phyloP scores from a whole-genome alignment of 768 basidiomycete species.

The Lactifluus hygrophoroides region DNA sequence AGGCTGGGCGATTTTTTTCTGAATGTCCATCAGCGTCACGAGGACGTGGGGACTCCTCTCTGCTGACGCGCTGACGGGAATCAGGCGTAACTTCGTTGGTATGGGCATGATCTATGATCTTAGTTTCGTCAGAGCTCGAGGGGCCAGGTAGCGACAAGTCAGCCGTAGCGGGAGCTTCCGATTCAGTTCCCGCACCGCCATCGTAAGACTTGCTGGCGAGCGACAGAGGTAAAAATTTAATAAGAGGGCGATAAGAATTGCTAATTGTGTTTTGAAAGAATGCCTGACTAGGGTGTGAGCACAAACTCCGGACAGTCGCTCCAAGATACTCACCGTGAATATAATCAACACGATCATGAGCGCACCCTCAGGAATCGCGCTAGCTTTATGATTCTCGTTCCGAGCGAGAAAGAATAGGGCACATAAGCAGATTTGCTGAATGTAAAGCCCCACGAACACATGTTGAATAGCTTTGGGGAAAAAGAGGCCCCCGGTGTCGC shows the following conservation, averaged over 20 bases:
- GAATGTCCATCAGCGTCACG: neutral
- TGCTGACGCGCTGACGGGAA: neutral
- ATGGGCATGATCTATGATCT: neutral
- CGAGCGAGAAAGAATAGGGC: slow-evolving; percentile 86
- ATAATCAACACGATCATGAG: slow-evolving; percentile 82
- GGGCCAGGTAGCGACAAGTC: neutral
- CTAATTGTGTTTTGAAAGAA: slow-evolving; percentile 68
- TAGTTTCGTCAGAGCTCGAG: neutral
- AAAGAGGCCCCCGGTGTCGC: slow-evolving; percentile 88
- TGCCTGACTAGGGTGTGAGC: slow-evolving; percentile 32
- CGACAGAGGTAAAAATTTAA: slow-evolving; percentile 68
- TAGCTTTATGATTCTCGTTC: slow-evolving; percentile 41
- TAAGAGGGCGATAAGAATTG: slow-evolving; percentile 75
- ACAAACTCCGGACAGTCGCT: neutral
- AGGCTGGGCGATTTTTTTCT: neutral
- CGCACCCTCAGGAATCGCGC: slow-evolving; percentile 64
- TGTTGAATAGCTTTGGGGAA: slow-evolving; percentile 95
- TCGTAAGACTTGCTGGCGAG: slow-evolving; percentile 62
- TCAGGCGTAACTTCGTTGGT: neutral
- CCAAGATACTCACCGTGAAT: slow-evolving; percentile 51
- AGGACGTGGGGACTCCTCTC: neutral
- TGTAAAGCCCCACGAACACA: slow-evolving; percentile 86
- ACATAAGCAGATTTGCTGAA: slow-evolving; percentile 77
- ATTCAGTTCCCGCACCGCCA: neutral
- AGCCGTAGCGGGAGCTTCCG: neutral